phyloP scores from a whole-genome alignment of 2,329 filamentous ascomycete genomes.

The Bertia moriformis region DNA sequence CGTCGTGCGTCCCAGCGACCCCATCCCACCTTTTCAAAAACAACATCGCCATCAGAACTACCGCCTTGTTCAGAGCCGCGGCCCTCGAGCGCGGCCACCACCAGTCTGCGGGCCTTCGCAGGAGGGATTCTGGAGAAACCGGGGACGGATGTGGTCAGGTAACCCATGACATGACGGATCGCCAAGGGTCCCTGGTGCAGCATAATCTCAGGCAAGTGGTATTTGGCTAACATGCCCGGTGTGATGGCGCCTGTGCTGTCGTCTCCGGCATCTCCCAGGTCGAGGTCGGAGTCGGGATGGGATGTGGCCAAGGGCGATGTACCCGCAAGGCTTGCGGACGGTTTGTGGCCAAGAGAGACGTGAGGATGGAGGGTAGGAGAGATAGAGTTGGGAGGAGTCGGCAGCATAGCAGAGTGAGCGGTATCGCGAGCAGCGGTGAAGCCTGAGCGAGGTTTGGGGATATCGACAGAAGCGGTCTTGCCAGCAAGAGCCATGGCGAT shows the following conservation, averaged over 20 bases:
- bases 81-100: conserved; percentile 83
- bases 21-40: conserved; percentile 95
- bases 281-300: conserved; percentile 63
- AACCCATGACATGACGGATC: conserved; percentile 89
- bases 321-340: conserved; percentile 24
- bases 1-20: conserved; percentile 82
- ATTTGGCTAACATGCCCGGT: conserved; percentile 68
- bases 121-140: conserved; percentile 82
- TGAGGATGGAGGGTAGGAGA: conserved; percentile 76
- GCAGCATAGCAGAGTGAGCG: conserved; percentile 28
- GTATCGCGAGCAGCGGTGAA: conserved; percentile 13
- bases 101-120: conserved; percentile 75
- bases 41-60: conserved; percentile 53
- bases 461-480: conserved; percentile 31
- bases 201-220: conserved; percentile 81
- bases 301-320: conserved; percentile 52
- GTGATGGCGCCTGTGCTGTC: conserved; percentile 77
- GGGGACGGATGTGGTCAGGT: conserved; percentile 81
- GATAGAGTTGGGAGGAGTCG: conserved; percentile 89
- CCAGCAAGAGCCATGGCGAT: conserved; percentile 31
- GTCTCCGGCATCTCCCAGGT: conserved; percentile 56
- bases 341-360: background rate
- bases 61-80: conserved; percentile 32
- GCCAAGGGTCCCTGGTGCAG: conserved; percentile 79
- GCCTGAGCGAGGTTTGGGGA: conserved; percentile 24